phyloP scores from a whole-genome alignment of 148 eudicot genomes.

The Pharnaceum exiguum region DNA sequence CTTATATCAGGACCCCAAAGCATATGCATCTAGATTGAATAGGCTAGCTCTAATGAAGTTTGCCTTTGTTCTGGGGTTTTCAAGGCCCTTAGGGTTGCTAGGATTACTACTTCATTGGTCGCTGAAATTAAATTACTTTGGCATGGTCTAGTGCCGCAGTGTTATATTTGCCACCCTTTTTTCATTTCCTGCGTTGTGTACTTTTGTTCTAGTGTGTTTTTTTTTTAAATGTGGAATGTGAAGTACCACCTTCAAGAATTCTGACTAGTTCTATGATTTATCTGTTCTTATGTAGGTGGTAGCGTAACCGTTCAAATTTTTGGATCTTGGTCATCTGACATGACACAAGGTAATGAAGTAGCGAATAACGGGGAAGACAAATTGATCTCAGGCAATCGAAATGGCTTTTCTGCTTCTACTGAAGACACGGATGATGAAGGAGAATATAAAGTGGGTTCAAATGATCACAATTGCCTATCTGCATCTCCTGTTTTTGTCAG shows the following conservation, averaged over 20 bases:
- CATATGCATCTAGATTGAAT: too few species aligned
- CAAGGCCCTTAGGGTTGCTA: too few species aligned
- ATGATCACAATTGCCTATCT: neutral
- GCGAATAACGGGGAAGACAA: slow-evolving; percentile 1
- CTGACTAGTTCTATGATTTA: neutral
- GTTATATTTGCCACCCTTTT: too few species aligned
- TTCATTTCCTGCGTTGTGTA: neutral
- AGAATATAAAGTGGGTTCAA: neutral
- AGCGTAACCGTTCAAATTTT: slow-evolving; percentile 56
- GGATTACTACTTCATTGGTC: too few species aligned
- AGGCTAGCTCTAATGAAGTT: too few species aligned
- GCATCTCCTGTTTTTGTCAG: slow-evolving; percentile 27
- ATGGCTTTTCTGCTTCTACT: slow-evolving; percentile 18
- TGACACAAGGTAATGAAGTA: slow-evolving; percentile 6
- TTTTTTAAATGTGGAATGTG: neutral
- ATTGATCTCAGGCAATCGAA: neutral
- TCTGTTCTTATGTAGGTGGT: slow-evolving; percentile 34
- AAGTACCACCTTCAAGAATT: neutral
- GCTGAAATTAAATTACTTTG: too few species aligned
- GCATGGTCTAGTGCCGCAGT: too few species aligned
- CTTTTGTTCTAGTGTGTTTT: too few species aligned
- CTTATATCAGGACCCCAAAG: too few species aligned
- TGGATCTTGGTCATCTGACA: slow-evolving; percentile 37
- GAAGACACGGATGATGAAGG: too few species aligned
- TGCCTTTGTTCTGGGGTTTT: too few species aligned